Percentiles rank a stretch among this genome's conserved stretches.
These are phyloP conservation scores for Paraphaeosphaeria sporulosa DNA, from an alignment of 2,329 filamentous ascomycete genomes.

Conservation along the genomic window DNA sequence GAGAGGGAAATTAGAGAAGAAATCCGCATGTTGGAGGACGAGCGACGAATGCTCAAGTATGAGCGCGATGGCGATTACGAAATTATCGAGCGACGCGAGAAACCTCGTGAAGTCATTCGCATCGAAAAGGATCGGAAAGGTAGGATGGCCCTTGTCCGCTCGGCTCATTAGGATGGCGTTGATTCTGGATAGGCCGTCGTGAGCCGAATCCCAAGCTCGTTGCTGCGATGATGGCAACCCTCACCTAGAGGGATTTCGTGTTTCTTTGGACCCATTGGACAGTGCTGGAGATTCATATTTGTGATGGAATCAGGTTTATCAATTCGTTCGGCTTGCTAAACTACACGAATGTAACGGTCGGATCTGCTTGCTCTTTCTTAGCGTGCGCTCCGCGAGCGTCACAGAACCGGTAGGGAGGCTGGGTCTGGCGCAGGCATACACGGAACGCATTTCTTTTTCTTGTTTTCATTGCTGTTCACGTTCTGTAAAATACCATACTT, in stretches of 20 bases:
- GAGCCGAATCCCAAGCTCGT: constrained; percentile 53
- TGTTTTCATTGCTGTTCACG: neutral
- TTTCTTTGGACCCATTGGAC: neutral
- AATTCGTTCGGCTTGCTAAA: neutral
- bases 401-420: neutral
- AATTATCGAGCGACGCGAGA: constrained; percentile 65
- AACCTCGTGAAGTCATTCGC: constrained; percentile 64
- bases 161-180: constrained; percentile 62
- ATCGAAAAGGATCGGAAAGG: constrained; percentile 93
- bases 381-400: constrained; percentile 1
- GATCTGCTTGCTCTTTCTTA: neutral
- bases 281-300: neutral
- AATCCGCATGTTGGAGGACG: constrained; percentile 74
- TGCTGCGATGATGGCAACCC: constrained; percentile 54
- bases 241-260: constrained; percentile 38
- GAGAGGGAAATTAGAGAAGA: constrained; percentile 75
- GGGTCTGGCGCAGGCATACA: constrained; percentile 17
- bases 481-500: constrained; percentile 5
- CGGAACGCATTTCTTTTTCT: neutral
- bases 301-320: neutral
- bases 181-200: constrained; percentile 47
- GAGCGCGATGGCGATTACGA: constrained; percentile 68
- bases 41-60: constrained; percentile 65
- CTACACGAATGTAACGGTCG: neutral
- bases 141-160: constrained; percentile 89